A percentile compares a stretch with the other conserved stretches of the same genome.
phyloP scores from a whole-genome alignment of 1,139 yeast genomes.

The Casaregolazyma lundiana region DNA sequence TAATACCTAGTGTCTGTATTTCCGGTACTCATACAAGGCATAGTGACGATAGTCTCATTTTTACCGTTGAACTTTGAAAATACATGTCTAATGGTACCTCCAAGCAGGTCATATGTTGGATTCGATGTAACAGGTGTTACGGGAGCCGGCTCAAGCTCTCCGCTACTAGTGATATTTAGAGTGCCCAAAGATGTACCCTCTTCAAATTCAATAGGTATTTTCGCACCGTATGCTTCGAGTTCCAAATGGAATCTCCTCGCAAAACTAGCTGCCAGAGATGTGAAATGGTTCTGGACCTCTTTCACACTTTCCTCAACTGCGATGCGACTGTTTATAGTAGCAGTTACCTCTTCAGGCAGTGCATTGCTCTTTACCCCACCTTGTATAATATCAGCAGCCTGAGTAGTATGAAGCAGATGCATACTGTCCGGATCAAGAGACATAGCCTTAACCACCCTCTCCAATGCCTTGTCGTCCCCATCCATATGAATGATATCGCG shows the following conservation, averaged over 20 bases:
- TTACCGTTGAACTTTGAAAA: constrained; percentile 44
- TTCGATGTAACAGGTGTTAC: constrained; percentile 44
- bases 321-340: constrained; percentile 52
- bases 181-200: constrained; percentile 32
- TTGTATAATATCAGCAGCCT: constrained; percentile 53
- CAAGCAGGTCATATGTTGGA: constrained; percentile 47
- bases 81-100: constrained; percentile 52
- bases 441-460: constrained; percentile 12
- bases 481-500: constrained; percentile 13
- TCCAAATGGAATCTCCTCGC: constrained; percentile 46
- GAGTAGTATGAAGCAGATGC: constrained; percentile 52
- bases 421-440: constrained; percentile 23
- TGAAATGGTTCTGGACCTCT: constrained; percentile 39
- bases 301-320: constrained; percentile 44
- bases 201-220: constrained; percentile 2
- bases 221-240: constrained; percentile 5
- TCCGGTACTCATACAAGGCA: constrained; percentile 65
- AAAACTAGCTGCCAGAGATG: no score
- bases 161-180: constrained; percentile 31
- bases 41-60: constrained; percentile 33
- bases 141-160: constrained; percentile 54
- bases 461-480: constrained; percentile 10
- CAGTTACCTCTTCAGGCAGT: constrained; percentile 56
- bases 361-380: constrained; percentile 68
- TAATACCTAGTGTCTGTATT: constrained; percentile 77